Base-by-base conservation (phyloP, 805 yeast species). In the Kodamaea leandrae region DNA sequence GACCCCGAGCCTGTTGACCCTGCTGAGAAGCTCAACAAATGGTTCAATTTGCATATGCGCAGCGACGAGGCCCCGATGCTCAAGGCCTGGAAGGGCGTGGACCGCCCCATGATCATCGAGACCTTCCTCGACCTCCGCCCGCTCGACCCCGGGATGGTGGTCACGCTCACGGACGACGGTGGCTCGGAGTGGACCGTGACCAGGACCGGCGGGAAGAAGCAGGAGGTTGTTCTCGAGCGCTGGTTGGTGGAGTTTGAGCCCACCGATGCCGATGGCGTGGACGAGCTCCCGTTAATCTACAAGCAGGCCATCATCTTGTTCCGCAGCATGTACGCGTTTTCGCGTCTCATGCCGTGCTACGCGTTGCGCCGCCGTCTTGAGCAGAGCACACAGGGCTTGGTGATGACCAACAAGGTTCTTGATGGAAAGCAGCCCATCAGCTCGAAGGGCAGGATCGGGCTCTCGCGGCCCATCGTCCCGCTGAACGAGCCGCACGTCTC, bases 151-250 rank as follows among this genome's bases (percentile, higher is more conserved):
- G 74, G 77, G 30, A 86, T 83, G 47, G 68, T 79, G 15, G 69
- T 86, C 21, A 74, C 80, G 24, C 58, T 86, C 28, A 67, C 67
- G 20, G 90, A 83, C 50, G 72, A 71, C 3, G 70, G 71, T 6
- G 76, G 72, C 17, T 69, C 70, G 47, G 54, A 72, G 10, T 80
- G 83, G 76, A 66, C 75, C 7, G 81, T 81, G 9, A 68, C 83
- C 7, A 77, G 72, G 44, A 58, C 63, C 9, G 83, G 83, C 10
- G 69, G 75, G 2, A 78, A 76, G 53, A 84, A 84, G 53, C 72
- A 78, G 13, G 98, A 91, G 60, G 77, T 93, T n/a, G 96, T 93
- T 2, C 64, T 93, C 43, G 99, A 93, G 56, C 74, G 99, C 44
- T 93, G 99, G 99, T 70, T 88, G 17, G 65, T 93, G 24, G 96